phyloP scores from a whole-genome alignment of 1,284 basidiomycete species.

The Schizophyllum commune region DNA sequence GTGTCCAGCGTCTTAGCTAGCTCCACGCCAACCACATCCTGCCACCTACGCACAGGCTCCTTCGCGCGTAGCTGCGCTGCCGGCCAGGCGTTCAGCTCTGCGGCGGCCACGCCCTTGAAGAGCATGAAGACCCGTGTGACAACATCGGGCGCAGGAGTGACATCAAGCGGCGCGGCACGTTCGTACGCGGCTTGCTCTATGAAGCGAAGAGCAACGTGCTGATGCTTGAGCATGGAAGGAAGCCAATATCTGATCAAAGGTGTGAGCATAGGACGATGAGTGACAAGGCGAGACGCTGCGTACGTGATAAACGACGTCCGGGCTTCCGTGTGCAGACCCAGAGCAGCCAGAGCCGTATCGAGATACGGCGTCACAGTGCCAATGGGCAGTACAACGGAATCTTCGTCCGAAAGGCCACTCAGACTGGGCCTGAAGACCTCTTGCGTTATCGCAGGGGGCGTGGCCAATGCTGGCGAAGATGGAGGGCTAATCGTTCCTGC shows the following conservation, averaged over 20 bases:
- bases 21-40: conserved; percentile 9
- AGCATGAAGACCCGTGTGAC: conserved; percentile 40
- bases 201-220: conserved; percentile 36
- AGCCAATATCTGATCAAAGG: conserved; percentile 23
- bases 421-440: not conserved
- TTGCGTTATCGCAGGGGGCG: not conserved
- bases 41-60: conserved; percentile 13
- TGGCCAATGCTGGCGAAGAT: not conserved
- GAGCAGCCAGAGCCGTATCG: conserved; percentile 21
- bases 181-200: conserved; percentile 34
- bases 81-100: conserved; percentile 16
- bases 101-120: conserved; percentile 27
- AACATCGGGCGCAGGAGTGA: conserved; percentile 33
- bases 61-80: conserved; percentile 12
- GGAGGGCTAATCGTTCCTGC: not conserved
- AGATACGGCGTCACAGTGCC: conserved; percentile 25
- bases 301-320: conserved; percentile 38
- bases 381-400: conserved; percentile 23
- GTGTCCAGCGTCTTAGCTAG: conserved; percentile 15
- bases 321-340: conserved; percentile 33
- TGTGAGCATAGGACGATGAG: not conserved
- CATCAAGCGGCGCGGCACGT: conserved; percentile 26
- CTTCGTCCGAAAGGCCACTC: not conserved
- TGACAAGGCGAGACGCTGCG: not conserved
- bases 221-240: conserved; percentile 29